Evolutionary conservation across 805 yeast species (phyloP), one percentile per base, ranked within the genome.

Genomic region (Metschnikowia lochheadii): DNA sequence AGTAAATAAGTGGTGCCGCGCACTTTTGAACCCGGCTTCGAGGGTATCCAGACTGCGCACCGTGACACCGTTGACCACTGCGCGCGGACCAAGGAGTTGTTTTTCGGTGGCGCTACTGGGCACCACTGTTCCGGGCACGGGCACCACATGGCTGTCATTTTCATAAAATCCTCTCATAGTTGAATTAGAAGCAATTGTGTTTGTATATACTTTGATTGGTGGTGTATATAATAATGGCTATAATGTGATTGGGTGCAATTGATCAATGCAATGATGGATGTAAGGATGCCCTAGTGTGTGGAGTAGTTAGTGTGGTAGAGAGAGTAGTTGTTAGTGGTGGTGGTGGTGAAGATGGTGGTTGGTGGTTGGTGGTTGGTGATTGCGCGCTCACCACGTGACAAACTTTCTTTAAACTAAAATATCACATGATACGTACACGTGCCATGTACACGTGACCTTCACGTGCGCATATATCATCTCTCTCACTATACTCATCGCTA

Each of bases 51-150:
- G 74, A 2, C 85, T 75, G 44, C 84, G 78, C 39, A 83, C 77
- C 0, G 83, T 73, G 20, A 79, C 75, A 13, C 87, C 88, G 56
- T 79, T 78, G 44, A 82, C 73, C 20, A 78, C 60, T 49, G 71
- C 64, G 57, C 74, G 74, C 38, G 80, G 74, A 8, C 81, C 82
- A 54, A 79, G 62, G 0, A 71, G 53, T 49, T 75, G 72, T 10
- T 74, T 56, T 54, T 79, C 75, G 13, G 73, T 52, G 6, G 68
- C 71, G 1, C 76, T 56, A 13, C 79, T 77, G 23, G 80, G 72
- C 6, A 69, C 65, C 1, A 70, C 63, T 0, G 82, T 76, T 3
- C 84, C 83, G 29, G 84, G 83, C 17, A 77, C 62, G 2, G 82
- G 80, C 2, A 69, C 70, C 17, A 73, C 70, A 8, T 66, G 58